Conservation (phyloP, 2,329 filamentous ascomycete genomes). For the Botrytis paeoniae region DNA sequence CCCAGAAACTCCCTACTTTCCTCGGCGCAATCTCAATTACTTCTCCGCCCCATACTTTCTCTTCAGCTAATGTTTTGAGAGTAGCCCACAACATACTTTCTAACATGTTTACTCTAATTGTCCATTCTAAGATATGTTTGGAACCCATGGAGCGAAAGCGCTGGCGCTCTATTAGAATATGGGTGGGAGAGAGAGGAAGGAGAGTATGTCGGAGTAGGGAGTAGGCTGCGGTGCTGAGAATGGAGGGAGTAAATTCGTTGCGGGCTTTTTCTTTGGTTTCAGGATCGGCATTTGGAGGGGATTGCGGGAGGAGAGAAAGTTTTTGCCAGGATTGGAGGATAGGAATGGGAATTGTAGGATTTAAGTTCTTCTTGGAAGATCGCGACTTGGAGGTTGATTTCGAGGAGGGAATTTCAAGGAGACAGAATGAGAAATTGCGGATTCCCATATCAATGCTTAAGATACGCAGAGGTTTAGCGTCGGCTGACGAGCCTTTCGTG, state of each 20-base stretch:
- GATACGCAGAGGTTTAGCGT: constrained; percentile 43
- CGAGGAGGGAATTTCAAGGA: constrained; percentile 44
- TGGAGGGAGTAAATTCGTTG: constrained; percentile 51
- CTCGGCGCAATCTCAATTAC: constrained; percentile 53
- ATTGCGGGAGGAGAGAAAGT: constrained; percentile 24
- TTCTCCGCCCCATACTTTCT: constrained; percentile 43
- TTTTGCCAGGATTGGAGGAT: constrained; percentile 20
- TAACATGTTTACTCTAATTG: constrained; percentile 74
- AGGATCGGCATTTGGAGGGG: constrained; percentile 13
- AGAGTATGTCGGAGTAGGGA: constrained; percentile 47
- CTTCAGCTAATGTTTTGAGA: constrained; percentile 53
- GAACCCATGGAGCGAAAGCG: constrained; percentile 61
- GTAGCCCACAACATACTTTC: constrained; percentile 78
- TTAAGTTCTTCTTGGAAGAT: not conserved
- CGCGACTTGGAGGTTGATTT: not conserved
- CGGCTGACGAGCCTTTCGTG: constrained; percentile 24
- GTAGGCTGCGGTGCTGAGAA: constrained; percentile 55
- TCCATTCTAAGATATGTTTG: constrained; percentile 74
- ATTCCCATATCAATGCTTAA: constrained; percentile 85
- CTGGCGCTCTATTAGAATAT: constrained; percentile 66
- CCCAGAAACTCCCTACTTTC: constrained; percentile 56
- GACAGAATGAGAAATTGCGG: constrained; percentile 73
- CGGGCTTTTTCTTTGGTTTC: constrained; percentile 22
- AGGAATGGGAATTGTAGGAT: not conserved
- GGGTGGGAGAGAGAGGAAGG: constrained; percentile 55